These are phyloP conservation scores for Fusarium solani-melongenae DNA, from an alignment of 2,329 filamentous ascomycete genomes.

Conservation along the genomic window DNA sequence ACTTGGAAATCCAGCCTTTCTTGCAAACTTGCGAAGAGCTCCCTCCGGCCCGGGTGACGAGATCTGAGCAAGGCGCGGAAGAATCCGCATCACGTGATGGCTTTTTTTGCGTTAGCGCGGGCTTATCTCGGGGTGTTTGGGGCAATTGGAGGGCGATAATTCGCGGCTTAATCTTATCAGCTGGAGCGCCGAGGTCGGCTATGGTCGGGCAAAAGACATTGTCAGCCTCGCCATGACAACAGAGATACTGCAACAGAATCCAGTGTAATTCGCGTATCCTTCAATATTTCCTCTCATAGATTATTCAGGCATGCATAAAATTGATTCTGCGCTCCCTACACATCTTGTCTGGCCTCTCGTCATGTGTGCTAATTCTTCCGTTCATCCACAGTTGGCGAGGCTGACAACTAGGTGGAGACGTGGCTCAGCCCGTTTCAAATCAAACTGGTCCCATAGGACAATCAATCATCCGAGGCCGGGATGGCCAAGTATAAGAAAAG, in stretches of 20 bases:
- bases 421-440: constrained; percentile 31
- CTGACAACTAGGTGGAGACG: constrained; percentile 21
- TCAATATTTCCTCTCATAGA: not conserved
- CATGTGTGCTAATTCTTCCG: not conserved
- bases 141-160: constrained; percentile 16
- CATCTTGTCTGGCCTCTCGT: not conserved
- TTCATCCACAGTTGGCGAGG: not conserved
- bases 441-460: constrained; percentile 35
- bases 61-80: constrained; percentile 45
- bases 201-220: not conserved
- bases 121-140: constrained; percentile 37
- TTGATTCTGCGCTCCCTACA: not conserved
- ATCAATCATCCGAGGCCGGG: constrained; percentile 27
- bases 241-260: not conserved
- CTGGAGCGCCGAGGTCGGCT: constrained; percentile 31
- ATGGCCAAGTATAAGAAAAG: not conserved
- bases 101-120: constrained; percentile 20
- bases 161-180: constrained; percentile 26
- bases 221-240: not conserved
- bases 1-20: constrained; percentile 37
- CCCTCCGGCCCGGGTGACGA: constrained; percentile 50
- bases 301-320: not conserved
- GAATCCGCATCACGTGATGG: constrained; percentile 50
- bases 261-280: not conserved
- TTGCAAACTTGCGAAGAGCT: constrained; percentile 52